These are phyloP conservation scores for Naganishia randhawae DNA, from an alignment of 768 basidiomycete genomes.

Conservation along the genomic window DNA sequence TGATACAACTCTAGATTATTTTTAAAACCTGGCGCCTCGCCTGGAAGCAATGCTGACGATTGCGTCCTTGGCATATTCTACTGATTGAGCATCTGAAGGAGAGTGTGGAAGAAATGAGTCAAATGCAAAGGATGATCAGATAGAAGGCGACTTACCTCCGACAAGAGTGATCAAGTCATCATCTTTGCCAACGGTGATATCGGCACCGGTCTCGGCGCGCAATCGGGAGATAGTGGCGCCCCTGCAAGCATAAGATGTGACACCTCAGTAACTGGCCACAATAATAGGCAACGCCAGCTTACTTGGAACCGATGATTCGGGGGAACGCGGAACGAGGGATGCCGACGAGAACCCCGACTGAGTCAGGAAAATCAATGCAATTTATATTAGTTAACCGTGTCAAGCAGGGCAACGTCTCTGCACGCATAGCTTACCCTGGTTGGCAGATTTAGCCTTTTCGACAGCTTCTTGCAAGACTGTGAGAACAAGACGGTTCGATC, in stretches of 20 bases:
- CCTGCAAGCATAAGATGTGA: slow-evolving; percentile 23
- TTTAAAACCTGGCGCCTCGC: slow-evolving; percentile 32
- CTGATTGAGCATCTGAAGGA: slow-evolving; percentile 44
- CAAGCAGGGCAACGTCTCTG: background rate
- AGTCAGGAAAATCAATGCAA: background rate
- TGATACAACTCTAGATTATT: slow-evolving; percentile 4
- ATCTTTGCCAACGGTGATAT: slow-evolving; percentile 85
- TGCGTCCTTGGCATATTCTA: slow-evolving; percentile 48
- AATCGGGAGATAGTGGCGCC: slow-evolving; percentile 81
- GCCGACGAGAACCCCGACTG: slow-evolving; percentile 49
- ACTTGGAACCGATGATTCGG: slow-evolving; percentile 86
- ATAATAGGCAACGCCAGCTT: slow-evolving; percentile 20
- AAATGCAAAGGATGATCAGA: background rate
- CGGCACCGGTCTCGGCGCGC: slow-evolving; percentile 81
- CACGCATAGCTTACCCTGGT: slow-evolving; percentile 31
- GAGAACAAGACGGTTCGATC: background rate
- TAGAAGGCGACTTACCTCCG: slow-evolving; percentile 57
- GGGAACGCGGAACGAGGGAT: slow-evolving; percentile 72
- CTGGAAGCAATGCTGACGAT: slow-evolving; percentile 47
- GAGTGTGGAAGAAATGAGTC: background rate
- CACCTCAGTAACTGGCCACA: background rate
- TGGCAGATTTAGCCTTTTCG: slow-evolving; percentile 44
- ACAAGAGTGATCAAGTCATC: slow-evolving; percentile 81
- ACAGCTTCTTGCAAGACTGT: slow-evolving; percentile 39
- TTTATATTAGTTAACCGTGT: background rate